phyloP scores from a whole-genome alignment of 176 grass and related monocot genomes.

The Aegilops bicornis region DNA sequence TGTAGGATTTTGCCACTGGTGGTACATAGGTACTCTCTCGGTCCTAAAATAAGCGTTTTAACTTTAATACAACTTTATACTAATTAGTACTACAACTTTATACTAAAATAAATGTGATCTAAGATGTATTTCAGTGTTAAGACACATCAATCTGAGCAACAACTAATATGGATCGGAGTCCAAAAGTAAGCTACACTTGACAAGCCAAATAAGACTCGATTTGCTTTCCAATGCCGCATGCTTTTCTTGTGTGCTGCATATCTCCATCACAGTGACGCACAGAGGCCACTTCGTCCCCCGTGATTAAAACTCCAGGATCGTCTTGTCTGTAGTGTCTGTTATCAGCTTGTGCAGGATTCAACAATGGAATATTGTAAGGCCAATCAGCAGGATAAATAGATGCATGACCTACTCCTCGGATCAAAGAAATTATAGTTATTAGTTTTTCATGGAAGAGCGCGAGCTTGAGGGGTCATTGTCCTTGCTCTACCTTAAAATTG shows the following conservation, averaged over 20 bases:
- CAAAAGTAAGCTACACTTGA: too few relatives aligned
- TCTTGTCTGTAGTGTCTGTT: not conserved
- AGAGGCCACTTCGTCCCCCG: not conserved
- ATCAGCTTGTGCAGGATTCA: not conserved
- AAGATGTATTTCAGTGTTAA: too few relatives aligned
- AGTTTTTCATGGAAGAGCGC: not conserved
- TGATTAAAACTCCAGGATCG: not conserved
- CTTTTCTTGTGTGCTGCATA: not conserved
- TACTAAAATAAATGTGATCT: too few relatives aligned
- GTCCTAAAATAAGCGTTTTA: too few relatives aligned
- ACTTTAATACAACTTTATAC: too few relatives aligned
- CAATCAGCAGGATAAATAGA: slow-evolving; percentile 6
- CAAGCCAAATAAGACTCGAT: not conserved
- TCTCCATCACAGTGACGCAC: not conserved
- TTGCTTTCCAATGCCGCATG: not conserved
- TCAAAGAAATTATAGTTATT: not conserved
- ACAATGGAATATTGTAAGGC: not conserved
- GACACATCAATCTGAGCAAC: too few relatives aligned
- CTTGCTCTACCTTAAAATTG: not conserved
- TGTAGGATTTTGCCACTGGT: too few relatives aligned
- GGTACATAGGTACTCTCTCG: too few relatives aligned
- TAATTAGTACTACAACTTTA: too few relatives aligned
- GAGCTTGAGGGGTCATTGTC: not conserved
- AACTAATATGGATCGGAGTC: too few relatives aligned
- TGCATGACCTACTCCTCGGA: not conserved